These are phyloP conservation scores for Xylariaceae sp. DNA, from an alignment of 2,329 filamentous ascomycete species.

Conservation along the genomic window DNA sequence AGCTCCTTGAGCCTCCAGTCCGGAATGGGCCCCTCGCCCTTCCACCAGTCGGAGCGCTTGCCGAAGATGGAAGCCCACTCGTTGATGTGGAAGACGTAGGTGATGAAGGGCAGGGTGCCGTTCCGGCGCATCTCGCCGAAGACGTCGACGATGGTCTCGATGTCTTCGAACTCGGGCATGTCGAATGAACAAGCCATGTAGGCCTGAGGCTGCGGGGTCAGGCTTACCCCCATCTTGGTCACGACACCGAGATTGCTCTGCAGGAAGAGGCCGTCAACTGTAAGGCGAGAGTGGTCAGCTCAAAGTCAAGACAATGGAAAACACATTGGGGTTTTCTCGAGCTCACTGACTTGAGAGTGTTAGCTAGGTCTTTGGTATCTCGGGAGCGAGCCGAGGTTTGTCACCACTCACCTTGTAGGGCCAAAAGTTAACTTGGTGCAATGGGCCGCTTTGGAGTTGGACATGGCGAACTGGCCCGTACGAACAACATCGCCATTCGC, in stretches of 20 bases:
- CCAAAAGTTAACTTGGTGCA: constrained; percentile 36
- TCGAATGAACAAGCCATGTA: constrained; percentile 43
- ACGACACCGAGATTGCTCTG: constrained; percentile 52
- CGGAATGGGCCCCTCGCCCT: constrained; percentile 38
- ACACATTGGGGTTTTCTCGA: no score
- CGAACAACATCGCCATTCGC: constrained; percentile 38
- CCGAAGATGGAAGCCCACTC: constrained; percentile 41
- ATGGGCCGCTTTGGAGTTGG: constrained; percentile 34
- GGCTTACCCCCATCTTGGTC: constrained; percentile 48
- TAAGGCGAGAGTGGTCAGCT: no score
- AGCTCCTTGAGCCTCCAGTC: constrained; percentile 40
- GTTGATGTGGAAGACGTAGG: constrained; percentile 42
- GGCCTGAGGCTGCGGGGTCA: constrained; percentile 37
- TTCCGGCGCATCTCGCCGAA: constrained; percentile 40
- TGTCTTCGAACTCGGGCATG: constrained; percentile 41
- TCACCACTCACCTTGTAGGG: constrained; percentile 24
- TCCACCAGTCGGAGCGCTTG: constrained; percentile 39
- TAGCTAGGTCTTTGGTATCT: no score
- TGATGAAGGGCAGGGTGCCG: constrained; percentile 36
- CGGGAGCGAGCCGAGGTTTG: no score
- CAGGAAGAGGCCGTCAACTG: constrained; percentile 43
- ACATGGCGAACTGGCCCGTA: constrained; percentile 39
- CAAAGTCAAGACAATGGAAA: no score
- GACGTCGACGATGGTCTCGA: constrained; percentile 39
- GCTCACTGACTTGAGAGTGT: no score